phyloP scores from a whole-genome alignment of 2,329 filamentous ascomycete genomes.

The Xylariaceae sp. region DNA sequence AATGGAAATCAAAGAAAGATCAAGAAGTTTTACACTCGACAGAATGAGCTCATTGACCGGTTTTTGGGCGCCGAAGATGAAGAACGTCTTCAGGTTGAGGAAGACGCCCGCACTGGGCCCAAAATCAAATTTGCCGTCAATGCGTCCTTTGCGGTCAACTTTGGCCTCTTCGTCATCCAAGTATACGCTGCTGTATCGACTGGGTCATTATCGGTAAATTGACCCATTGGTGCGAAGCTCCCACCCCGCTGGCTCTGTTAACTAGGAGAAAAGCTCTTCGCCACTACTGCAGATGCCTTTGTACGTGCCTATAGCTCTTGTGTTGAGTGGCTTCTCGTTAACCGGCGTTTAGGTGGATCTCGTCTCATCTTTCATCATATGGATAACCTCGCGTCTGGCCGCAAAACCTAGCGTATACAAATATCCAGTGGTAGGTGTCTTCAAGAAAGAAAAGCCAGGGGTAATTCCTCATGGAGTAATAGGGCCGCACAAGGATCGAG shows the following conservation, averaged over 20 bases:
- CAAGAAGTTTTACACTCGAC: constrained; percentile 55
- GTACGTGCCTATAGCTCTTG: constrained; percentile 44
- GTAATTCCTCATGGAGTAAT: constrained; percentile 12
- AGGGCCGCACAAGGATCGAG: constrained; percentile 67
- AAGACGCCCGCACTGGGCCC: constrained; percentile 56
- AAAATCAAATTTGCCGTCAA: constrained; percentile 62
- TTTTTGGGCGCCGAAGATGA: constrained; percentile 64
- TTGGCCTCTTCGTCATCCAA: constrained; percentile 64
- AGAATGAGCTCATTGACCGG: constrained; percentile 57
- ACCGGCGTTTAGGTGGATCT: constrained; percentile 59
- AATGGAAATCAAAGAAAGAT: constrained; percentile 51
- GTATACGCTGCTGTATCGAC: constrained; percentile 64
- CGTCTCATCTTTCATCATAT: constrained; percentile 68
- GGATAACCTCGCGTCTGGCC: constrained; percentile 66
- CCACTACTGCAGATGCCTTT: constrained; percentile 70
- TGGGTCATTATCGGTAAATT: constrained; percentile 59
- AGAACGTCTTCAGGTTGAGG: constrained; percentile 57
- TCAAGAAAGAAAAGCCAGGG: constrained; percentile 10
- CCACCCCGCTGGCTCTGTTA: constrained; percentile 29
- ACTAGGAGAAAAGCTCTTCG: constrained; percentile 56
- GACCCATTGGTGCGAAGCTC: constrained; percentile 27
- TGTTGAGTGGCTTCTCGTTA: constrained; percentile 30
- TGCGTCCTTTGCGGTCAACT: constrained; percentile 57
- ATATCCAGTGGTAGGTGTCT: constrained; percentile 60
- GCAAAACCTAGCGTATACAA: constrained; percentile 65